Base-by-base conservation (phyloP, 2,329 filamentous ascomycete genomes). In the Hymenoscyphus linearis region DNA sequence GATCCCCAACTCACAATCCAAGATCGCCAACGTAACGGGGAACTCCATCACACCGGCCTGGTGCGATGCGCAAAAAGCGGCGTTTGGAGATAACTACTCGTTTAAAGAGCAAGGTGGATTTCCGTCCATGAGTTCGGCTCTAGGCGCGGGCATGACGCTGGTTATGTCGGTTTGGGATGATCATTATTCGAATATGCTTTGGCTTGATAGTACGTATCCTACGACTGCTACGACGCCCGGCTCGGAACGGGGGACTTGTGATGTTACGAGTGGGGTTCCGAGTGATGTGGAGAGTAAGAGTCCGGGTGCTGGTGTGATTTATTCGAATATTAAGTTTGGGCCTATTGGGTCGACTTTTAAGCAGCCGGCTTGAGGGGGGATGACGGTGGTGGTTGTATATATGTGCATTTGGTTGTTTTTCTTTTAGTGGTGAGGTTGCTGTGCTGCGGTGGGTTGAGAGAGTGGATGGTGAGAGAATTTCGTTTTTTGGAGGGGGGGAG, bases 131-230 rank as follows among this genome's bases (percentile, higher is more conserved):
- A 78, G 79, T 64, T 71, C 76, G 1, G 85, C 83, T 26, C 74
- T 88, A 47, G 71, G 73, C 5, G 68, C 78, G 35, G 85, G 84
- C 37, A 86, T 87, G 82, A 85, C 87, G 40, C 78, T 89, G 14
- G 85, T 87, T 66, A 79, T 89, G 78, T 80, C 78, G 26, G 75
- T 86, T 62, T 83, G 80, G 80, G 73, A 77, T 62, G 77, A 79
- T 64, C 82, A 89, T 75, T 74, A 82, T 62, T 76, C 82, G 70
- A 81, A 87, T 76, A 90, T 91, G 87, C 81, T 88, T 69, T 91
- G 88, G 88, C 82, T 91, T 68, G 88, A 91, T 78, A 83, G 82
- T 63, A 82, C 77, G 72, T 88, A 82, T 78, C 86, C 87, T 55
- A 76, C 77, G 63, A 71, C 75, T 64, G 68, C 76, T 34, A 78